A percentile compares a stretch with the other conserved stretches of the same genome.
These are phyloP conservation scores for Waitea zeae DNA, from an alignment of 1,284 basidiomycete genomes.

Conservation along the genomic window DNA sequence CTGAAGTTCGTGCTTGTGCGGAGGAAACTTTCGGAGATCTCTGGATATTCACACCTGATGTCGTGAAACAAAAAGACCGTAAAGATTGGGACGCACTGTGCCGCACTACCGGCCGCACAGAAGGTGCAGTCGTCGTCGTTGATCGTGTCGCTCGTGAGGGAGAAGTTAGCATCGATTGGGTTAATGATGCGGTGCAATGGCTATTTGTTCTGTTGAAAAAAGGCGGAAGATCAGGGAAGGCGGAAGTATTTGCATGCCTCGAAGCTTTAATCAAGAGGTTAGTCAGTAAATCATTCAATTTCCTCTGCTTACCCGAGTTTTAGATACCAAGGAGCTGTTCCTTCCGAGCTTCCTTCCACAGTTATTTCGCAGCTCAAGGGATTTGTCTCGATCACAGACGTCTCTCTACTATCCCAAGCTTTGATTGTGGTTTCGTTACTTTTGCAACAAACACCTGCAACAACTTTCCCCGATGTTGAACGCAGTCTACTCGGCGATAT, in stretches of 20 bases:
- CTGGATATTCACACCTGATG: conserved; percentile 73
- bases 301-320: conserved; percentile 5
- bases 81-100: conserved; percentile 76
- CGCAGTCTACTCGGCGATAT: conserved; percentile 49
- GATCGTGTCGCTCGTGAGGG: conserved; percentile 55
- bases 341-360: conserved; percentile 36
- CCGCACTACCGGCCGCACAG: conserved; percentile 54
- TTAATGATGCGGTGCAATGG: conserved; percentile 66
- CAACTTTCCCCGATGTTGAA: conserved; percentile 59
- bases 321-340: conserved; percentile 51
- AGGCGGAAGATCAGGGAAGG: conserved; percentile 65
- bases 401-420: conserved; percentile 63
- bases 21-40: conserved; percentile 76
- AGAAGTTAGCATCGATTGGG: conserved; percentile 58
- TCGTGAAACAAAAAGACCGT: conserved; percentile 36
- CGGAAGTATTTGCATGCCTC: conserved; percentile 68
- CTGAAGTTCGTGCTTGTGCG: conserved; percentile 75
- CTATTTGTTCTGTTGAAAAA: conserved; percentile 64
- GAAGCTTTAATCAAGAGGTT: conserved; percentile 58
- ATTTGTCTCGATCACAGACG: conserved; percentile 58
- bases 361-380: conserved; percentile 60
- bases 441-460: conserved; percentile 44
- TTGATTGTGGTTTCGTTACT: conserved; percentile 57
- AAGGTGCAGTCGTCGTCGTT: conserved; percentile 56
- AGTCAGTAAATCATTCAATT: conserved; percentile 5